Conservation (phyloP, 2,329 filamentous ascomycete species). For the Fusarium ramigenum region DNA sequence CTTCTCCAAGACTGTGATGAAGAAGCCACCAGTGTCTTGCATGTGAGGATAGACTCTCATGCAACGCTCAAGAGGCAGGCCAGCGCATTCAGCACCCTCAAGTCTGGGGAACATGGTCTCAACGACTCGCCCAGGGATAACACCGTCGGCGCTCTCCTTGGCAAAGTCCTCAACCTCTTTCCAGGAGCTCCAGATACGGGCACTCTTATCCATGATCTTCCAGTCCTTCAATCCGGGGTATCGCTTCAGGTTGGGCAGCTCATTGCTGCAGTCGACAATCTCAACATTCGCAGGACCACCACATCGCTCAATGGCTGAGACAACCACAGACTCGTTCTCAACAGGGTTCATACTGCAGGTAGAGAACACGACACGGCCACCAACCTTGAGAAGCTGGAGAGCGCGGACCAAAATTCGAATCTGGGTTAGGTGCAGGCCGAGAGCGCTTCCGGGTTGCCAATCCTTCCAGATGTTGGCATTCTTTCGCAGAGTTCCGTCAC, state of each 20-base stretch:
- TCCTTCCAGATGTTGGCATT: slow-evolving; percentile 95
- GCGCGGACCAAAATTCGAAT: slow-evolving; percentile 89
- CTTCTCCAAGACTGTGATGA: slow-evolving; percentile 96
- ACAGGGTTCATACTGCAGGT: slow-evolving; percentile 99
- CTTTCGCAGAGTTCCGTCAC: slow-evolving; percentile 93
- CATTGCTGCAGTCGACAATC: slow-evolving; percentile 83
- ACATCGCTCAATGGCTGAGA: slow-evolving; percentile 87
- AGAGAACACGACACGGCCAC: slow-evolving; percentile 94
- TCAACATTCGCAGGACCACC: slow-evolving; percentile 84
- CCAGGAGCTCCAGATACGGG: slow-evolving; percentile 82
- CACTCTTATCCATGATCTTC: slow-evolving; percentile 90
- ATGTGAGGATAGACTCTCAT: slow-evolving; percentile 95
- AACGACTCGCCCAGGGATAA: slow-evolving; percentile 72
- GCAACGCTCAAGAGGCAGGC: slow-evolving; percentile 85
- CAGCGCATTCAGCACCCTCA: slow-evolving; percentile 60
- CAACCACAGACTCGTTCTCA: slow-evolving; percentile 93
- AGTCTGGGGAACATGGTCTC: slow-evolving; percentile 85
- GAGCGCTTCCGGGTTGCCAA: slow-evolving; percentile 87
- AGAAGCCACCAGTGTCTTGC: slow-evolving; percentile 97
- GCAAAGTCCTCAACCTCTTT: slow-evolving; percentile 79
- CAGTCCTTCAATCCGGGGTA: slow-evolving; percentile 80
- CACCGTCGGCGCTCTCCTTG: slow-evolving; percentile 63
- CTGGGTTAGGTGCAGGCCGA: slow-evolving; percentile 89
- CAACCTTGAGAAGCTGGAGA: slow-evolving; percentile 94
- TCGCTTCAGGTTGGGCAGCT: slow-evolving; percentile 80